phyloP scores from a whole-genome alignment of 352 stramenopile species.

The Aphanomyces cochlioides region DNA sequence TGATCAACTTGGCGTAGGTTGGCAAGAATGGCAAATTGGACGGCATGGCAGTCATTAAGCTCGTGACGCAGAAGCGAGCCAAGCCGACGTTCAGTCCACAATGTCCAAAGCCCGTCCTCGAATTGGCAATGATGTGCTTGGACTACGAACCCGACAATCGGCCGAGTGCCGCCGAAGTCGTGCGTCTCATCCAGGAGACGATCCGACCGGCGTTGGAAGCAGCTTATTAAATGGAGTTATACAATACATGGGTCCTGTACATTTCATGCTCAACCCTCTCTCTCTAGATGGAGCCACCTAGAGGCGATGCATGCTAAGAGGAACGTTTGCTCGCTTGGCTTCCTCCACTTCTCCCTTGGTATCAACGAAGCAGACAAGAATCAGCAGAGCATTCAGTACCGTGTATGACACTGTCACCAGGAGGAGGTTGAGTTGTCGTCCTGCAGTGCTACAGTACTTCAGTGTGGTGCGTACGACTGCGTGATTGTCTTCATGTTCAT shows the following conservation, averaged over 20 bases:
- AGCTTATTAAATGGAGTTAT: conserved; percentile 8
- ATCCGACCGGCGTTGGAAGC: conserved; percentile 19
- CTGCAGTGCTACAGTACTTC: no score
- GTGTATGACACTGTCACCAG: no score
- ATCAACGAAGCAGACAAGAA: no score
- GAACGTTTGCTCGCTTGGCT: no score
- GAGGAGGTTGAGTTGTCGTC: no score
- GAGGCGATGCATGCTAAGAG: no score
- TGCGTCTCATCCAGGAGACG: conserved; percentile 45
- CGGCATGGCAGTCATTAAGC: conserved; percentile 81
- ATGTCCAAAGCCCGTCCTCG: conserved; percentile 53
- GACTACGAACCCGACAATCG: conserved; percentile 62
- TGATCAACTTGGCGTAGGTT: not conserved
- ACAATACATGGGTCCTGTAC: not conserved
- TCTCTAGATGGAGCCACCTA: no score
- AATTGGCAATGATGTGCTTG: conserved; percentile 61
- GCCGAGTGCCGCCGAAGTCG: conserved; percentile 61
- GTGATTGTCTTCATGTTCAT: no score
- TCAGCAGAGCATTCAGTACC: no score
- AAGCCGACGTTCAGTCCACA: conserved; percentile 56
- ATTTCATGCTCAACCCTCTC: not conserved
- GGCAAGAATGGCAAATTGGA: conserved; percentile 54
- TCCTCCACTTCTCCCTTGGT: no score
- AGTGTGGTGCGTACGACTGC: no score
- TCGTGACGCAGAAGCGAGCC: conserved; percentile 67